Evolutionary conservation across 2,329 filamentous ascomycete species (phyloP).

Genomic region (Elsinoe perseae): DNA sequence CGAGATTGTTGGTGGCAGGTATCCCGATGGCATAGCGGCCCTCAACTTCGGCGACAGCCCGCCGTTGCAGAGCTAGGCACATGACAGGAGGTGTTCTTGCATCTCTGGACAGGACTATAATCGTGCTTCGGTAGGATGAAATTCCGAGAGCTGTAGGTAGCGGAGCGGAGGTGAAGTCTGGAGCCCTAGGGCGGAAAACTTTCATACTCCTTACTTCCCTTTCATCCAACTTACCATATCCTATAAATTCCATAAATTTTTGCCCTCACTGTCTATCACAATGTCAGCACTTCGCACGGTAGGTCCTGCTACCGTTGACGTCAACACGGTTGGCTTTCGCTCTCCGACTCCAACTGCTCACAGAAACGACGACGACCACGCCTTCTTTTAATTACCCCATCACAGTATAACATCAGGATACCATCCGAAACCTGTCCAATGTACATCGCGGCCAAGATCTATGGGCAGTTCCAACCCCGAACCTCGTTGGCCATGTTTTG

Average conservation of each 20-base stretch:
- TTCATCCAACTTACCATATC: not conserved
- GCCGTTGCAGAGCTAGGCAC: conserved; percentile 18
- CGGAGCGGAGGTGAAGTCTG: not conserved
- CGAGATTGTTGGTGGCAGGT: conserved; percentile 37
- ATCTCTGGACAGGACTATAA: not conserved
- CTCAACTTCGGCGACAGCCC: conserved; percentile 26
- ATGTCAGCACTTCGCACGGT: not conserved
- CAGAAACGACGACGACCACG: conserved; percentile 1
- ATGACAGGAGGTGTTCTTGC: not conserved
- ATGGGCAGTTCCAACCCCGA: not conserved
- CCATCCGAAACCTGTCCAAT: not conserved
- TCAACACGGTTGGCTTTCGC: not conserved
- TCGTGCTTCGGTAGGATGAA: not conserved
- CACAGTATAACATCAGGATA: not conserved
- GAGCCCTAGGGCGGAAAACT: not conserved
- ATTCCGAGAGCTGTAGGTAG: not conserved
- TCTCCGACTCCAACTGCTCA: not conserved
- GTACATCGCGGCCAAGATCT: not conserved
- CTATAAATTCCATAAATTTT: not conserved
- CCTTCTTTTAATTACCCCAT: not conserved
- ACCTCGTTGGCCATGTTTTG: not conserved
- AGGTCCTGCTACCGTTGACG: not conserved
- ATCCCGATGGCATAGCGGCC: conserved; percentile 24
- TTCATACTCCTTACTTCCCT: not conserved
- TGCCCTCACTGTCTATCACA: not conserved